Conservation (phyloP, 306 rosid genomes). For the Herpetospermum pedunculosum region DNA sequence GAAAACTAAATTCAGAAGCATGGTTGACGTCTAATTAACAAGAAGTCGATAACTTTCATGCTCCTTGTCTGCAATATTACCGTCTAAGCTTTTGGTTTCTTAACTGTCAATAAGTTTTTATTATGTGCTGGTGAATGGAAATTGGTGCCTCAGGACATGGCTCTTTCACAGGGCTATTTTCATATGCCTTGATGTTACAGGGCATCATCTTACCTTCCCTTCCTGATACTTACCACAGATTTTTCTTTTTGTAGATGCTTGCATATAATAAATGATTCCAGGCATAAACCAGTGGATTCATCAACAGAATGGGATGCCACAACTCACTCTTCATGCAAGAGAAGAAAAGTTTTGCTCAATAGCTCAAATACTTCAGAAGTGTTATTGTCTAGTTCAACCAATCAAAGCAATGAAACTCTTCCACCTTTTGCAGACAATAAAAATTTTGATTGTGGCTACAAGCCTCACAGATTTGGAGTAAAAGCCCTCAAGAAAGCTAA, state of each 20-base stretch:
- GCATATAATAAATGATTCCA: slow-evolving; percentile 48
- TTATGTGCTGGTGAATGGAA: not conserved
- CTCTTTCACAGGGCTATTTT: not conserved
- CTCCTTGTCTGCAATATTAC: not conserved
- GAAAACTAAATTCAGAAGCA: not conserved
- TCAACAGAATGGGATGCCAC: slow-evolving; percentile 20
- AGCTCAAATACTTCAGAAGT: slow-evolving; percentile 13
- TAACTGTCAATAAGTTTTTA: not conserved
- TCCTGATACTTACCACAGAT: not conserved
- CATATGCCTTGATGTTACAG: not conserved
- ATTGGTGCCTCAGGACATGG: not conserved
- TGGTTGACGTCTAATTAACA: not conserved
- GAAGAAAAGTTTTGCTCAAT: slow-evolving; percentile 34
- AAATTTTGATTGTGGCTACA: slow-evolving; percentile 12
- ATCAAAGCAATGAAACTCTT: slow-evolving; percentile 13
- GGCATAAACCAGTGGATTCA: slow-evolving; percentile 42
- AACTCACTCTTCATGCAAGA: slow-evolving; percentile 42
- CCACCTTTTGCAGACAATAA: not conserved
- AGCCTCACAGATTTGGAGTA: slow-evolving; percentile 9
- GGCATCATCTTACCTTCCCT: slow-evolving; percentile 7
- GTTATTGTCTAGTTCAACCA: slow-evolving; percentile 11
- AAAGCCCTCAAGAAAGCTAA: slow-evolving; percentile 37
- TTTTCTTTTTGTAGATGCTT: slow-evolving; percentile 39
- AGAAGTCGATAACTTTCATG: not conserved
- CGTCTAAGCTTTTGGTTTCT: not conserved